Evolutionary conservation across 495 filamentous ascomycete species (phyloP).

Genomic region (Tuber melanosporum): DNA sequence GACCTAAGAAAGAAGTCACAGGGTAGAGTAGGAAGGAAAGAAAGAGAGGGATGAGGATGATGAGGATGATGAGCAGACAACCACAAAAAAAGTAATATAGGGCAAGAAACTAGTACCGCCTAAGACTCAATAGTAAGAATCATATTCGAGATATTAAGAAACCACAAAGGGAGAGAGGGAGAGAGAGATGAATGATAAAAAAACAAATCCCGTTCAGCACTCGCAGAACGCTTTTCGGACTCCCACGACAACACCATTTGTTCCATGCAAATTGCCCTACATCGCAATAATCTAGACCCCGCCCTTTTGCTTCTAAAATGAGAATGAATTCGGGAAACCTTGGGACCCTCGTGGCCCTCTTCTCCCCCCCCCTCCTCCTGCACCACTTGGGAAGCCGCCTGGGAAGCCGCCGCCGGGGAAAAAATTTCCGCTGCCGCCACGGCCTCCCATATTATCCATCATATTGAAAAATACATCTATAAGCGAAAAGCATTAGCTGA

Average conservation of each 20-base stretch:
- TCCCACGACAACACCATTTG: not conserved
- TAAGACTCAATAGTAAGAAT: conserved; percentile 2
- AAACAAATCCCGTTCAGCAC: not conserved
- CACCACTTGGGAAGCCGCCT: conserved; percentile 43
- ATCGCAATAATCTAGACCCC: not conserved
- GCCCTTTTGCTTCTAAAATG: conserved; percentile 20
- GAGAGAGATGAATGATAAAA: not conserved
- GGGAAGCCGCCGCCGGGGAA: conserved; percentile 43
- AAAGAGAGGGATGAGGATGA: not conserved
- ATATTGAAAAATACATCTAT: conserved; percentile 62
- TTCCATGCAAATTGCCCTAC: not conserved
- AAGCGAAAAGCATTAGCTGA: conserved; percentile 10
- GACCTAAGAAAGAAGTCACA: not conserved
- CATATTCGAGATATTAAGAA: not conserved
- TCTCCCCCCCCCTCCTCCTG: conserved; percentile 26
- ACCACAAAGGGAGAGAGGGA: not conserved
- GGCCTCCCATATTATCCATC: conserved; percentile 55
- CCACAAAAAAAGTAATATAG: not conserved
- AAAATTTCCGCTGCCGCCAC: conserved; percentile 48
- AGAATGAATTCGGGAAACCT: conserved; percentile 34
- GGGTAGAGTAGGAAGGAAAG: not conserved
- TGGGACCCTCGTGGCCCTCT: conserved; percentile 10
- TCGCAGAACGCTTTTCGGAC: not conserved
- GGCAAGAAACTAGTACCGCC: not conserved
- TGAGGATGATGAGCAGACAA: not conserved